Conservation (phyloP, 768 basidiomycete species). For the Tulasnella sp. region DNA sequence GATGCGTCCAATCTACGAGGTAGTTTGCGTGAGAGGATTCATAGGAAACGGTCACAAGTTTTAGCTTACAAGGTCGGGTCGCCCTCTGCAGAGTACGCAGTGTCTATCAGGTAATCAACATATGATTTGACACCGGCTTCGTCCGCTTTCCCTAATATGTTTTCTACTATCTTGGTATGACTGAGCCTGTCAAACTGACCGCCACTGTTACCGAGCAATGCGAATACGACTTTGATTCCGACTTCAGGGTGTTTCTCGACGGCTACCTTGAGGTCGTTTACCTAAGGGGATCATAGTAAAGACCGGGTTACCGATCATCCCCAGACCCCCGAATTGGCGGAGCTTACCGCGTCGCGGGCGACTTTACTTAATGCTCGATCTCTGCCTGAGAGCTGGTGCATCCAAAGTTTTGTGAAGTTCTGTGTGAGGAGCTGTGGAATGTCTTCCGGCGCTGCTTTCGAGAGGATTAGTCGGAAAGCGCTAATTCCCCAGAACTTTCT, state of each 20-base stretch:
- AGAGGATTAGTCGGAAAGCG: conserved; percentile 75
- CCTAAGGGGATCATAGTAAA: conserved; percentile 43
- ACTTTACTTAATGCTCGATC: conserved; percentile 90
- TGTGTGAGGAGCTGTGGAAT: conserved; percentile 87
- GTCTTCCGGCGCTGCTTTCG: conserved; percentile 57
- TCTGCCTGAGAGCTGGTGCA: conserved; percentile 84
- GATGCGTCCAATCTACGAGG: neutral
- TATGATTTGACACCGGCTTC: conserved; percentile 70
- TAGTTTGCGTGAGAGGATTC: neutral
- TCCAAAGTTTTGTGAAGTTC: conserved; percentile 96
- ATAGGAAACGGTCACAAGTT: neutral
- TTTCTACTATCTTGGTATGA: conserved; percentile 87
- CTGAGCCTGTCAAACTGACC: conserved; percentile 93
- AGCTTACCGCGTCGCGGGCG: conserved; percentile 71
- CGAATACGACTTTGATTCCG: conserved; percentile 79
- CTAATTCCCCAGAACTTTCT: conserved; percentile 97
- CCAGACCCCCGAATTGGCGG: neutral
- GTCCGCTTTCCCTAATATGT: conserved; percentile 70
- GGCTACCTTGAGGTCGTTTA: conserved; percentile 65
- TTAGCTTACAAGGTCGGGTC: conserved; percentile 29
- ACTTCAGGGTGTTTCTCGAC: conserved; percentile 71
- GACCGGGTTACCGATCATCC: neutral
- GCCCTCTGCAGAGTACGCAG: conserved; percentile 49
- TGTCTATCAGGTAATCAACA: conserved; percentile 62
- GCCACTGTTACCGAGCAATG: conserved; percentile 68